Conservation (phyloP, 2,329 filamentous ascomycete species). For the Hypoxylon sp. region DNA sequence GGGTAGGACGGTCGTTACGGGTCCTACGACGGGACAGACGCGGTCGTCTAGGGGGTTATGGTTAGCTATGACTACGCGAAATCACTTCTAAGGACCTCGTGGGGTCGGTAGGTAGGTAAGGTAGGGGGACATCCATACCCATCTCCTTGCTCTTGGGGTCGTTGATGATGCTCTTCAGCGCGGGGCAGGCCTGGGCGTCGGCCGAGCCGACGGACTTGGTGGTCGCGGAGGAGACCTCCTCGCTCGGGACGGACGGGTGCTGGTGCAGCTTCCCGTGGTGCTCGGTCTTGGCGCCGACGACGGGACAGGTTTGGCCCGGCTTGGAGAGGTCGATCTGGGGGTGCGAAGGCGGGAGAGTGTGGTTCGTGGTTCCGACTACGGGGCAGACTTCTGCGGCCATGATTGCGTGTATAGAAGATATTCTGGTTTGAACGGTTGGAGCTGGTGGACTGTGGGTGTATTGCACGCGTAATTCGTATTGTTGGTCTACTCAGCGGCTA, state of each 20-base stretch:
- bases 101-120: too few relatives aligned
- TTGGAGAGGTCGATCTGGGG: conserved; percentile 57
- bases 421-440: not conserved
- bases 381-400: conserved; percentile 55
- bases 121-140: too few relatives aligned
- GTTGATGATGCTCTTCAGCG: conserved; percentile 51
- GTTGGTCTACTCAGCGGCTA: conserved; percentile 1
- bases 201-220: conserved; percentile 44
- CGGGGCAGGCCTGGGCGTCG: conserved; percentile 57
- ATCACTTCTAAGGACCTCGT: too few relatives aligned
- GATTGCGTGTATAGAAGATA: conserved; percentile 30
- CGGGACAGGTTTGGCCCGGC: conserved; percentile 57
- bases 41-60: conserved; percentile 52
- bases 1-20: conserved; percentile 58
- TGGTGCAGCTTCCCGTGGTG: conserved; percentile 57
- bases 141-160: conserved; percentile 56
- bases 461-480: conserved; percentile 5
- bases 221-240: conserved; percentile 45
- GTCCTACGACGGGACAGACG: conserved; percentile 58
- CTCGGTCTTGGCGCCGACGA: conserved; percentile 58
- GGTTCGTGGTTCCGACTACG: conserved; percentile 58
- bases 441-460: not conserved
- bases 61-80: conserved; percentile 7
- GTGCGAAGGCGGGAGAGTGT: conserved; percentile 56
- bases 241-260: conserved; percentile 54